These are phyloP conservation scores for Penicillium sp. DNA, from an alignment of 2,329 filamentous ascomycete genomes.

Conservation along the genomic window DNA sequence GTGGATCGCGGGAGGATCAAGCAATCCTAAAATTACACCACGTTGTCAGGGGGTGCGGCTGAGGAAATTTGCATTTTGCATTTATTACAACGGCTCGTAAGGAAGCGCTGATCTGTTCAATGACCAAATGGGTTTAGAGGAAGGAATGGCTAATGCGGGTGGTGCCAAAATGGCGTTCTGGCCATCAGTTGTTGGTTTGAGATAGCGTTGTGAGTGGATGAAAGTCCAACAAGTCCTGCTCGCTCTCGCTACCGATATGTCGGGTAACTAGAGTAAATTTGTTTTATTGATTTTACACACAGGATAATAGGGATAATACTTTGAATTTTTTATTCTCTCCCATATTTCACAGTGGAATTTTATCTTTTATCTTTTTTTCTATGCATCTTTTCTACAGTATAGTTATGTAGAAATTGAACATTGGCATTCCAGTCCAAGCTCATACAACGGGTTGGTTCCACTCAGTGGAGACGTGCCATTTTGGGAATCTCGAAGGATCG, in stretches of 20 bases:
- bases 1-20: slow-evolving; percentile 29
- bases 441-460: slow-evolving; percentile 23
- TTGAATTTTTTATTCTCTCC: background rate
- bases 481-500: slow-evolving; percentile 17
- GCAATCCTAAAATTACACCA: slow-evolving; percentile 22
- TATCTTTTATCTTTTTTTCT: background rate
- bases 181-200: background rate
- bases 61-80: background rate
- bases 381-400: background rate
- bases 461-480: slow-evolving; percentile 3
- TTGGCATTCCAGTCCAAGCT: slow-evolving; percentile 18
- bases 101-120: background rate
- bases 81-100: no score
- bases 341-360: background rate
- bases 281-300: background rate
- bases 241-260: background rate
- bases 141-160: slow-evolving; percentile 1
- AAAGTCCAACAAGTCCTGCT: background rate
- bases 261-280: background rate
- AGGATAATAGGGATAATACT: background rate
- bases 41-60: slow-evolving; percentile 13
- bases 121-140: background rate
- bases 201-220: background rate
- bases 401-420: slow-evolving; percentile 10
- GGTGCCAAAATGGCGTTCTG: slow-evolving; percentile 1